Base-by-base conservation (phyloP, 495 filamentous ascomycete genomes). In the Symbiotaphrina buchneri region DNA sequence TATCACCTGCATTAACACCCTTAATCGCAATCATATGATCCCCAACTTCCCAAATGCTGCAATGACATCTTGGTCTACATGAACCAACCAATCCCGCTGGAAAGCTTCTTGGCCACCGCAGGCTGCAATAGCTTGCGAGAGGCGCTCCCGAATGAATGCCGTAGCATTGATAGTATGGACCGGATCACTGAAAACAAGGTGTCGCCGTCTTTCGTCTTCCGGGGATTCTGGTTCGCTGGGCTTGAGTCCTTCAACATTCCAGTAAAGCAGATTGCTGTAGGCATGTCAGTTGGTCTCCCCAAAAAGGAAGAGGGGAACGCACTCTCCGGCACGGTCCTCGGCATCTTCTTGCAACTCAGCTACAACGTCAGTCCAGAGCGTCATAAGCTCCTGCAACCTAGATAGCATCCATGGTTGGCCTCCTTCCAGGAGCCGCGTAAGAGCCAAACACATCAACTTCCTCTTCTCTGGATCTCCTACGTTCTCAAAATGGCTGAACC, bases 401-500 rank as follows among this genome's bases (percentile, higher is more conserved):
- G 47, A 49, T 19, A 78, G 45, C 18, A 77, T 63, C 53, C 63
- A 68, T 3, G 11, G 34, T 41, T 31, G 63, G 60, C 8, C 34
- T 30, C 2, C 39, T 41, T 10, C 33, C 31, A 85, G 65, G 17
- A 94, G 59, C 21, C 74, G 65, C 6, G 87, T 91, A 14, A 94
- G 60, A 4, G 68, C 85, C 2, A 97, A 61, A 28, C 64, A 70
- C 39, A 73, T 76, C 7, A 94, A 59, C 50, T 97, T 97, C 50
- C 76, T 68, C 25, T 71, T 62, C 20, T 62, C 68, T 3, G 65
- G 55, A 47, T 81, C 69, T 24, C 65, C 70, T 47, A 90, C 81
- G 46, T 66, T 73, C 42, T 87, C 78, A 41, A 90, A 79, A 41
- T 84, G 74, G 21, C 52, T 49, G 52, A 94, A 91, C 87, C 87